phyloP scores from a whole-genome alignment of 2,329 filamentous ascomycete genomes.

The Ophiostoma pallidulum region DNA sequence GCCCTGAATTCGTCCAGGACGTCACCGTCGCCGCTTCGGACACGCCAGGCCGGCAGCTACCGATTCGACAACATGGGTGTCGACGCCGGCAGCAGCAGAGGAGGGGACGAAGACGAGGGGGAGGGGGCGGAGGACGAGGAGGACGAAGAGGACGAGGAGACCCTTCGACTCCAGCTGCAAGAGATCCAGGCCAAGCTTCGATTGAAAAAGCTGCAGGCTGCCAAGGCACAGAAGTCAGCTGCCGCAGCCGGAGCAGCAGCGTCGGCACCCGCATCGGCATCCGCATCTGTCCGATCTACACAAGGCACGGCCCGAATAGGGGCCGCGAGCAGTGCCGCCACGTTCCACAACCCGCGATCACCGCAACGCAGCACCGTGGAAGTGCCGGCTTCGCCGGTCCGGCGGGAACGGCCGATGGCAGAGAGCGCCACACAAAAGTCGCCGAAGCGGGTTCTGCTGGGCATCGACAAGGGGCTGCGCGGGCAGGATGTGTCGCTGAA shows the following conservation, averaged over 20 bases:
- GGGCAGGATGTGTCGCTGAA: slow-evolving; percentile 79
- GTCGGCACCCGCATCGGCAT: slow-evolving; percentile 3
- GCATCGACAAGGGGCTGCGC: slow-evolving; percentile 80
- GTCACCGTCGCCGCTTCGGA: slow-evolving; percentile 46
- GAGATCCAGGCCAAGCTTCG: slow-evolving; percentile 83
- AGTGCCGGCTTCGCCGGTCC: slow-evolving; percentile 68
- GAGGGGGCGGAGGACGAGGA: too few species aligned
- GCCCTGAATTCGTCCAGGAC: slow-evolving; percentile 51
- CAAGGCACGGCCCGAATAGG: not conserved
- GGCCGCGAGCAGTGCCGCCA: not conserved
- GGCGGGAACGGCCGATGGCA: slow-evolving; percentile 38
- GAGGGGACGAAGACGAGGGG: slow-evolving; percentile 28
- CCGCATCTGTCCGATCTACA: slow-evolving; percentile 1
- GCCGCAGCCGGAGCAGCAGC: slow-evolving; percentile 6
- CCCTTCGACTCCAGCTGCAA: slow-evolving; percentile 71
- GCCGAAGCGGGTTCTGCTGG: slow-evolving; percentile 68
- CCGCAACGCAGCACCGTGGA: slow-evolving; percentile 39
- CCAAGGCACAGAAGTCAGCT: slow-evolving; percentile 33
- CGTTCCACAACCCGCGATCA: slow-evolving; percentile 3
- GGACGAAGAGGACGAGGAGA: slow-evolving; percentile 81
- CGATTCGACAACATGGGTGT: slow-evolving; percentile 19
- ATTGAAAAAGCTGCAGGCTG: slow-evolving; percentile 74
- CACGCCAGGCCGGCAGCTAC: slow-evolving; percentile 13
- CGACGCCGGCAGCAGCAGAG: slow-evolving; percentile 29
- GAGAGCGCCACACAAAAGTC: slow-evolving; percentile 53